Evolutionary conservation across 345 rosid species (phyloP).

Genomic region (Ricinus communis): DNA sequence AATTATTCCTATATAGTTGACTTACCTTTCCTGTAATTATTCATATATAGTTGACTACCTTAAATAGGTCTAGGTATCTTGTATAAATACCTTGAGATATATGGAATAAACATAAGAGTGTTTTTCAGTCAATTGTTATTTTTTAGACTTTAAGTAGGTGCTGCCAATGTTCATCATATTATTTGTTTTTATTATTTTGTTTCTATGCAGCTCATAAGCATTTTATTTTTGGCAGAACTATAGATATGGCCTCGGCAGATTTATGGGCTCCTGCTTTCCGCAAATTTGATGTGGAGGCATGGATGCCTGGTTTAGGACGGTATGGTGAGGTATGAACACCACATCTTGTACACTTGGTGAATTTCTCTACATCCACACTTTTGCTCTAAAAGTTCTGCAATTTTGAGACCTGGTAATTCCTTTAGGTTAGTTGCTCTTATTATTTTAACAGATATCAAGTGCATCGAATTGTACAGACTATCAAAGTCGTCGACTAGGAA

Average conservation of each 20-base stretch:
- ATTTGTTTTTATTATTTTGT: background rate
- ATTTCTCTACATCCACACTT: too few species aligned
- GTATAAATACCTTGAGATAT: too few species aligned
- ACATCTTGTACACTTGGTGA: too few species aligned
- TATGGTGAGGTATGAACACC: slow-evolving; percentile 89
- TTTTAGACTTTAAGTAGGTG: slow-evolving; percentile 71
- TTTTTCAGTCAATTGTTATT: too few species aligned
- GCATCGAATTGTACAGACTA: slow-evolving; percentile 96
- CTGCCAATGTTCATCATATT: slow-evolving; percentile 1
- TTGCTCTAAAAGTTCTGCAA: background rate
- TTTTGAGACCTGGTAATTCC: background rate
- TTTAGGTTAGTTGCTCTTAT: background rate
- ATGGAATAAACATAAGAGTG: too few species aligned
- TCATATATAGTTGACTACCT: too few species aligned
- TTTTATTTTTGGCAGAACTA: slow-evolving; percentile 48
- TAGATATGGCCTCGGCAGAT: slow-evolving; percentile 90
- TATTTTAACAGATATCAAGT: slow-evolving; percentile 64
- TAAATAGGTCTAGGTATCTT: too few species aligned
- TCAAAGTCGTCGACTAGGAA: slow-evolving; percentile 88
- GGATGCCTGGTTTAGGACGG: slow-evolving; percentile 97
- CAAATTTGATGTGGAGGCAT: slow-evolving; percentile 93
- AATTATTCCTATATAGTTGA: too few species aligned
- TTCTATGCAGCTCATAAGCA: background rate
- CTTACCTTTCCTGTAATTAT: too few species aligned
- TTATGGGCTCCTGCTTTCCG: slow-evolving; percentile 94